Base-by-base conservation (phyloP, 495 filamentous ascomycete species). In the Acidiella bohemica region DNA sequence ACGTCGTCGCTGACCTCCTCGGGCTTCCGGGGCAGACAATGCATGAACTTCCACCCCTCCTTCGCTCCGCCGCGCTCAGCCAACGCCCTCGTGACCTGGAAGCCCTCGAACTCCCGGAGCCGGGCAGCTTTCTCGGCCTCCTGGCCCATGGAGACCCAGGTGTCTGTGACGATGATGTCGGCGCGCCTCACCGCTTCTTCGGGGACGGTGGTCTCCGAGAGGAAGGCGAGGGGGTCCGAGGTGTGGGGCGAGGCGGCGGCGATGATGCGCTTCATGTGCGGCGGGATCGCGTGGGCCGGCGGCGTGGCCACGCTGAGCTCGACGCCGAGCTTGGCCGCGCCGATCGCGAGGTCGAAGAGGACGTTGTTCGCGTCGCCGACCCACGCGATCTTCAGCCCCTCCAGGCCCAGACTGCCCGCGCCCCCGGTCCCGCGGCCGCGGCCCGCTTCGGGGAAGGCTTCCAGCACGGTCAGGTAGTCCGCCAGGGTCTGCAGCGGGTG, bases 81-180 rank as follows among this genome's bases (percentile, higher is more conserved):
- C 25, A 97, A 62, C 33, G 83, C 80, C 10, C 72, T 62, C 2
- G 85, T 93, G 49, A 97, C 78, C 58, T 94, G 88, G 60, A 84
- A 97, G 23, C 88, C 86, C 21, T 71, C 67, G 53, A 97, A 97
- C 20, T 76, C 83, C 61, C 77, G 73, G 44, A 94, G 52, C 42
- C 81, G 67, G 63, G 79, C 75, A 39, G 71, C 66, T 23, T 74
- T 66, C 64, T 95, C 86, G 32, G 69, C 75, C 61, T 97, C 90
- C 65, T 95, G 86, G 28, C 90, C 90, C 90, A 95, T 95, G 0
- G 83, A 92, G 9, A 93, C 70, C 88, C 88, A 97, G 7, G 90
- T 97, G 53, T 97, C 90, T 0, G 90, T 97, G 0, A 96, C 82
- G 14, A 97, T 64, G 29, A 97, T 68, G 53, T 96, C 82, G 1